Base-by-base conservation (phyloP, 495 filamentous ascomycete species). In the Emericellopsis terricola region DNA sequence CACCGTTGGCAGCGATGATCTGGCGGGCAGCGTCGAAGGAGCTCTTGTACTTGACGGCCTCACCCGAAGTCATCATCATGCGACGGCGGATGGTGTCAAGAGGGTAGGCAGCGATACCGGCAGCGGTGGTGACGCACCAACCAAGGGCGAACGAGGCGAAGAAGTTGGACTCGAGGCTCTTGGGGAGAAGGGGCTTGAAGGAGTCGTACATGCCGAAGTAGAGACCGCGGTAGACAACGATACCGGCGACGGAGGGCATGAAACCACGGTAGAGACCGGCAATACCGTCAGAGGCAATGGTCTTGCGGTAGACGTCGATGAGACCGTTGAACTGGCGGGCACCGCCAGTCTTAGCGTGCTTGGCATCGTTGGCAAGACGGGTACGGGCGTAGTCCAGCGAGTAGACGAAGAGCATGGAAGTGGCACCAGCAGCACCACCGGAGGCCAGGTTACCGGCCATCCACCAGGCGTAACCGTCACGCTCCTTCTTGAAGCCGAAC, bases 191-290 rank as follows among this genome's bases (percentile, higher is more conserved):
- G 48, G 89, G 89, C 83, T 97, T 97, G 73, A 97, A 77, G 47
- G 89, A 97, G 68, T 96, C 89, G 85, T 97, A 96, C 80, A 97
- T 81, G 57, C 89, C 89, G 78, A 97, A 97, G 83, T 97, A 97
- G 46, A 97, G 84, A 92, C 89, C 89, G 81, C 89, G 91, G 80
- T 97, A 97, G 63, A 97, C 91, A 57, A 96, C 62, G 60, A 97
- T 97, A 73, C 89, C 89, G 62, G 76, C 70, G 53, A 97, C 89
- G 49, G 91, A 97, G 57, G 91, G 91, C 70, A 82, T 82, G 80
- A 97, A 97, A 72, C 89, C 89, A 85, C 89, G 89, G 81, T 97
- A 97, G 54, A 97, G 83, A 86, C 91, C 89, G 55, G 76, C 76
- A 62, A 97, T 71, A 87, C 89, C 89, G 59, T 97, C 89, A 52